Percentiles rank a stretch among this genome's conserved stretches.
Evolutionary conservation across 768 basidiomycete genomes (phyloP).

Genomic region (Lentinus brumalis): DNA sequence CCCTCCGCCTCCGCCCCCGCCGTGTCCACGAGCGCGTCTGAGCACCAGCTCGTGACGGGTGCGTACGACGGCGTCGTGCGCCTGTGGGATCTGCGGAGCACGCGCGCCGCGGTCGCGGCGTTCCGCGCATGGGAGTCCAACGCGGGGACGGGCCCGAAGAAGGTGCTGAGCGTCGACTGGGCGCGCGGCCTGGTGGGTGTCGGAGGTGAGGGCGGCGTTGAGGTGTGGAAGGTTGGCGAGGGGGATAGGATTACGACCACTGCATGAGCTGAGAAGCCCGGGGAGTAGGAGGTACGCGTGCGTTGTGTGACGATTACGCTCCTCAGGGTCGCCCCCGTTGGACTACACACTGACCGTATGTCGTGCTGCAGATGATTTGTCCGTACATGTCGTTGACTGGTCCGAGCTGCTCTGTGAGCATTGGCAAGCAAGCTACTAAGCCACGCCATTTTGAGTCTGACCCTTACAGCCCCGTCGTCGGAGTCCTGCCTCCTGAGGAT

Average conservation of each 20-base stretch:
- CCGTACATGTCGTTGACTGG: too few relatives aligned
- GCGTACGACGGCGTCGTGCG: slow-evolving; percentile 78
- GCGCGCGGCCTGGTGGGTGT: slow-evolving; percentile 25
- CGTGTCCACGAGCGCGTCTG: slow-evolving; percentile 11
- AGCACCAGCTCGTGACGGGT: slow-evolving; percentile 66
- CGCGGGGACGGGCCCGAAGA: background rate
- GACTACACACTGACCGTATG: too few relatives aligned
- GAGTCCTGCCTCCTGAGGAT: too few relatives aligned
- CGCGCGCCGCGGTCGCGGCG: slow-evolving; percentile 61
- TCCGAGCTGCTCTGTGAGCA: too few relatives aligned
- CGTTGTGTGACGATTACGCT: too few relatives aligned
- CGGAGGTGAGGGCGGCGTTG: slow-evolving; percentile 32
- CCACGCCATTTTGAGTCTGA: too few relatives aligned
- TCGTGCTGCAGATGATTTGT: too few relatives aligned
- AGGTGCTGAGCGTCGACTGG: slow-evolving; percentile 27
- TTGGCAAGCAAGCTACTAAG: too few relatives aligned
- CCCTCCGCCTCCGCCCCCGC: background rate
- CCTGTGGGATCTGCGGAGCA: slow-evolving; percentile 78
- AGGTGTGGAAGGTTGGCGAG: slow-evolving; percentile 31
- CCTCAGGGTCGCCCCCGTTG: too few relatives aligned
- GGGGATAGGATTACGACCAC: slow-evolving; percentile 2
- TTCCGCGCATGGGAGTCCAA: slow-evolving; percentile 34
- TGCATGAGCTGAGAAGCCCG: too few relatives aligned
- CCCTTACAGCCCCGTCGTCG: too few relatives aligned
- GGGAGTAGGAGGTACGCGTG: too few relatives aligned